Base-by-base conservation (phyloP, 1,139 yeast genomes). In the Saccharomyces pastorianus region DNA sequence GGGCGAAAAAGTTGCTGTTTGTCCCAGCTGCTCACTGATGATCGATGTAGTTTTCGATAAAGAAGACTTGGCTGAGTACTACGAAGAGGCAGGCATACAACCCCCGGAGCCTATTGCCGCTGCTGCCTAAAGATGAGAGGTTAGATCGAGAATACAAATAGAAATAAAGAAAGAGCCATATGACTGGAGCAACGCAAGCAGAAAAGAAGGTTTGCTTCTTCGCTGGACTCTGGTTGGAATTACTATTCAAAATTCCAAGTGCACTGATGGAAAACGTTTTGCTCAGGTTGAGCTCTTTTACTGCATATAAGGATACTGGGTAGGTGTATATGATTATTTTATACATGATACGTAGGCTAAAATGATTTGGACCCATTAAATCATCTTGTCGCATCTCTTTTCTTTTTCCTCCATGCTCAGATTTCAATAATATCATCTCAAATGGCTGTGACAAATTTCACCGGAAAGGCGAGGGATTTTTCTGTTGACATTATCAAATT, bases 11-110 rank as follows among this genome's bases (percentile, higher is more conserved):
- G 83, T 90, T 50, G 99, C 99, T 0, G 95, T 91, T 23, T 93
- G 99, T 71, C 99, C 99, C 25, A 85, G 95, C 55, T 93, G 99
- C 72, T 88, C 96, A 41, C 75, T 93, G 55, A 90, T 89, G 93
- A 93, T 91, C 48, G 85, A 85, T 66, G 96, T 95, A 48, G 86
- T 93, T 5, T 95, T 84, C 68, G 99, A 95, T 44, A 71, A 72
- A 38, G 80, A 77, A 50, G 83, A 79, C 59, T 62, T 79, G 53
- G 64, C 68, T 25, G 79, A 76, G 58, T 78, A 74, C 58, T 69
- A 71, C 34, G 73, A 73, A 44, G 71, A 72, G 54, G 65, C 72
- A 3, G 68, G 69, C 25, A 44, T 50, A 13, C 48, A 38, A 17
- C 65, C 68, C 6, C 71, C 71, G 8, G 64, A 58, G 41, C 62